phyloP scores from a whole-genome alignment of 2,329 filamentous ascomycete species.

The Hymenoscyphus fraxineus region DNA sequence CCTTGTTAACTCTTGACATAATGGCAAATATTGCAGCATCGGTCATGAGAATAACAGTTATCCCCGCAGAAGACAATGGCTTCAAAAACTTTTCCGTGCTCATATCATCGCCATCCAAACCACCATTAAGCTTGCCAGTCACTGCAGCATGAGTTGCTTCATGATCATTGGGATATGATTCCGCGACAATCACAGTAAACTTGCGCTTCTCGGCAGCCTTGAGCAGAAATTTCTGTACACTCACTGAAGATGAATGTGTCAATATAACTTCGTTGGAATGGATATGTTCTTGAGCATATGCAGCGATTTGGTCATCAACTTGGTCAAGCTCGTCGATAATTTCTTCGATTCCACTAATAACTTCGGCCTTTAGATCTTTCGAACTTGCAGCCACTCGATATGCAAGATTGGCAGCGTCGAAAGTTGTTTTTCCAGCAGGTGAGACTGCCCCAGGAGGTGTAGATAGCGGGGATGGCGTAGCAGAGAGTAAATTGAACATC shows the following conservation, averaged over 20 bases:
- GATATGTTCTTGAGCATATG: conserved; percentile 85
- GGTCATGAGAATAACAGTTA: conserved; percentile 77
- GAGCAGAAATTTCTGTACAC: conserved; percentile 84
- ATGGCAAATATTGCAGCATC: conserved; percentile 86
- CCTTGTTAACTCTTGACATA: conserved; percentile 94
- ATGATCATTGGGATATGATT: conserved; percentile 68
- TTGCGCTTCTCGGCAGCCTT: conserved; percentile 84
- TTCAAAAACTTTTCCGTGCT: conserved; percentile 61
- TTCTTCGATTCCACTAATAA: conserved; percentile 90
- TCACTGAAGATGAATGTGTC: conserved; percentile 79
- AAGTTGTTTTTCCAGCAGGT: conserved; percentile 38
- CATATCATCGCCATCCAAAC: conserved; percentile 41
- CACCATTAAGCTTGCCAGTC: conserved; percentile 48
- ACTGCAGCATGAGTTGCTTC: conserved; percentile 59
- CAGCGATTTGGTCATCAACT: conserved; percentile 89
- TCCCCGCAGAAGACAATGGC: conserved; percentile 71
- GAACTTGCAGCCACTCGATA: conserved; percentile 31
- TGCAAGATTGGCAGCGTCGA: conserved; percentile 29
- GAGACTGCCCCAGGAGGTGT: conserved; percentile 52
- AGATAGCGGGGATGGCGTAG: conserved; percentile 51
- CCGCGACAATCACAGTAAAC: conserved; percentile 85
- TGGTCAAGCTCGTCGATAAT: conserved; percentile 93
- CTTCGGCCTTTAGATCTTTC: conserved; percentile 79
- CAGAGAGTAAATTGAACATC: conserved; percentile 83
- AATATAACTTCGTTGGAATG: conserved; percentile 90